Base-by-base conservation (phyloP, 805 yeast species). In the Wickerhamiella galacta region DNA sequence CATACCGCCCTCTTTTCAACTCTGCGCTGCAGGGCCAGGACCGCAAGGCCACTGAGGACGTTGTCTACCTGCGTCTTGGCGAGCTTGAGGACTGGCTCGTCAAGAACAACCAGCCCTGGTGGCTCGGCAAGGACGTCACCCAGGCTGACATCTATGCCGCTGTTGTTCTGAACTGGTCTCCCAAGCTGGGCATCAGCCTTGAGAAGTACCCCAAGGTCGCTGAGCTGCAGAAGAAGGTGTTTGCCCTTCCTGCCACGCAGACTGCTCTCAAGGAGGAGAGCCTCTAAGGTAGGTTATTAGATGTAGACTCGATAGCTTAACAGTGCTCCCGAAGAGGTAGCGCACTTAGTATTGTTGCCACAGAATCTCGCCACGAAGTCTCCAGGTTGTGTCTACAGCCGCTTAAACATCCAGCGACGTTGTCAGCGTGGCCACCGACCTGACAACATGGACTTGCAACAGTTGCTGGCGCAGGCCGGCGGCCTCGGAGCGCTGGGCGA, bases 391-490 rank as follows among this genome's bases (percentile, higher is more conserved):
- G n/a, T n/a, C n/a, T n/a, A n/a, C n/a, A n/a, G n/a, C n/a, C n/a
- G n/a, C n/a, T n/a, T n/a, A n/a, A n/a, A n/a, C n/a, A n/a, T n/a
- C n/a, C n/a, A n/a, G n/a, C n/a, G n/a, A n/a, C n/a, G n/a, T n/a
- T n/a, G n/a, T n/a, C n/a, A n/a, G n/a, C n/a, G n/a, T 16, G 10
- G 23, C 20, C 20, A 18, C 16, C 20, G n/a, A n/a, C n/a, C n/a
- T n/a, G n/a, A n/a, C 31, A 42, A 25, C 28, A 52, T 52, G 57
- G 56, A 52, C 34, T 36, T 52, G 25, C 57, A 51, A 31, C 39
- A 52, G 35, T 39, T 52, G 20, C 40, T 52, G 28, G 51, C 48
- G 35, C 54, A 48, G 31, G 44, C 53, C 15, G 52, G 54, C 21
- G 52, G 52, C 14, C 41, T 43, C 14, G 38, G 43, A 16, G 45